Evolutionary conservation across 148 eudicot genomes (phyloP).

Genomic region (Beta vulgaris): DNA sequence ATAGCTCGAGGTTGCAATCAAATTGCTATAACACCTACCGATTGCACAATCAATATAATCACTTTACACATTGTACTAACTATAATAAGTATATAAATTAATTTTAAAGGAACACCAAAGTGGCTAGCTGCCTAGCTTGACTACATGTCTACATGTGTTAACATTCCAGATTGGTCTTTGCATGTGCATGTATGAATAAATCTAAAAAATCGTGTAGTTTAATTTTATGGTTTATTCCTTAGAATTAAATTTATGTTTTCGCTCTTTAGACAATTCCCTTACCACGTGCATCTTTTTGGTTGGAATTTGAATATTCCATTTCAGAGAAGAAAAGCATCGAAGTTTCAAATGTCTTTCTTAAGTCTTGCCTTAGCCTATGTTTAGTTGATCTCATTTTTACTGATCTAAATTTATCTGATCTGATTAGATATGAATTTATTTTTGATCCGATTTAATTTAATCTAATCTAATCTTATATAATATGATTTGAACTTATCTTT

Average conservation of each 20-base stretch:
- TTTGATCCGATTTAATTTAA: too few relatives aligned
- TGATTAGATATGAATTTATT: too few relatives aligned
- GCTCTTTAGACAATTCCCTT: background rate
- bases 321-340: background rate
- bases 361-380: too few relatives aligned
- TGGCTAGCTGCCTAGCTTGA: constrained; percentile 3
- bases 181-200: constrained; percentile 22
- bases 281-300: constrained; percentile 22
- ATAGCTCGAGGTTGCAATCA: background rate
- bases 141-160: constrained; percentile 2
- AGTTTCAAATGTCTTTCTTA: constrained; percentile 4
- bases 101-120: too few relatives aligned
- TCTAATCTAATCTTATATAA: too few relatives aligned
- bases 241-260: background rate
- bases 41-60: constrained; percentile 17
- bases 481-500: too few relatives aligned
- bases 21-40: background rate
- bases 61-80: constrained; percentile 15
- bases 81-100: background rate
- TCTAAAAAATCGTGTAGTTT: too few relatives aligned
- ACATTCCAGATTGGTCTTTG: constrained; percentile 20
- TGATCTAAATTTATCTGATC: too few relatives aligned
- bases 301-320: constrained; percentile 29
- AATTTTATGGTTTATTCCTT: background rate
- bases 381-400: too few relatives aligned